Percentiles rank a stretch among this genome's conserved stretches.
These are phyloP conservation scores for Amaranthus palmeri DNA, from an alignment of 148 eudicot genomes.

Conservation along the genomic window DNA sequence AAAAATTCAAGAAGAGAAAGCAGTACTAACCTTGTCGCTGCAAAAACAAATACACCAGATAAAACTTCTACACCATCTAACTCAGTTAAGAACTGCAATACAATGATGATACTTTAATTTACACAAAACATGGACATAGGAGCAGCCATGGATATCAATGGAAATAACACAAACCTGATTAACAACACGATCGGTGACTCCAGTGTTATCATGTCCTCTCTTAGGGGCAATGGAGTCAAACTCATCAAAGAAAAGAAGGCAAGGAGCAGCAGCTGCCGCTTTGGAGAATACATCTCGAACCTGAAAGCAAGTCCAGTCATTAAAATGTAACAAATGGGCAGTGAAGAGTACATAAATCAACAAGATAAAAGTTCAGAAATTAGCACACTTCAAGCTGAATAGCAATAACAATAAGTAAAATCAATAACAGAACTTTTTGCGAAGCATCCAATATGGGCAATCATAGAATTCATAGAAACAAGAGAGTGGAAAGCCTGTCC, in stretches of 20 bases:
- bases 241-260: conserved; percentile 95
- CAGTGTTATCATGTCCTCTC: conserved; percentile 99
- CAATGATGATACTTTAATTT: background rate
- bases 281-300: conserved; percentile 94
- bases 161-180: conserved; percentile 55
- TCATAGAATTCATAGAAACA: background rate
- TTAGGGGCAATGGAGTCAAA: conserved; percentile 99
- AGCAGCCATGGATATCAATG: background rate
- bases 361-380: background rate
- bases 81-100: conserved; percentile 82
- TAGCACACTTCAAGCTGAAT: background rate
- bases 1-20: background rate
- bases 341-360: background rate
- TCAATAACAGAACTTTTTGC: background rate
- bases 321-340: background rate
- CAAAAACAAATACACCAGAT: conserved; percentile 95
- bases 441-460: background rate
- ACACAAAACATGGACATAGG: background rate
- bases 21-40: conserved; percentile 77
- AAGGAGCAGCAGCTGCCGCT: conserved; percentile 98
- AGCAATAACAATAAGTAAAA: background rate
- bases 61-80: conserved; percentile 96
- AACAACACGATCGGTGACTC: conserved; percentile 97
- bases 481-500: background rate
- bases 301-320: conserved; percentile 35